Conservation (phyloP, 1,139 yeast genomes). For the Taphrina flavorubra region DNA sequence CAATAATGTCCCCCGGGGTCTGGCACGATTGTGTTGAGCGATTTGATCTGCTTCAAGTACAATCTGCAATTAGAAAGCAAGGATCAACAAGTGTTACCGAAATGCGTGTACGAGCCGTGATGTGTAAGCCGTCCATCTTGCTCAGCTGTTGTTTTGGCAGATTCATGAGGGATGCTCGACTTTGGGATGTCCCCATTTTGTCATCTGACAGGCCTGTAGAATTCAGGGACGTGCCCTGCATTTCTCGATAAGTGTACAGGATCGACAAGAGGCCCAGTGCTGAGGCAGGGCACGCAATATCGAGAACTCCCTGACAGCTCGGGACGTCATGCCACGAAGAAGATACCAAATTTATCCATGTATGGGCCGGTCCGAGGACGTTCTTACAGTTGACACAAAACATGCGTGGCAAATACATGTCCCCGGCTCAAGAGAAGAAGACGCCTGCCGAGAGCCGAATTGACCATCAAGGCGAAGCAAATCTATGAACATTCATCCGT, state of each 20-base stretch:
- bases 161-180: background rate
- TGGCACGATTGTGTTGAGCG: background rate
- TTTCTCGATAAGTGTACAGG: too few relatives aligned
- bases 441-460: too few relatives aligned
- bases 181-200: background rate
- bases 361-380: too few relatives aligned
- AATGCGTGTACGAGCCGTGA: background rate
- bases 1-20: too few relatives aligned
- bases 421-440: too few relatives aligned
- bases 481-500: too few relatives aligned
- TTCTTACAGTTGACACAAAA: too few relatives aligned
- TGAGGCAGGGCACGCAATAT: too few relatives aligned
- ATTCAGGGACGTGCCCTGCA: background rate
- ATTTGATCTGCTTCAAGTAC: background rate
- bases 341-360: background rate
- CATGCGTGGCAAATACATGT: too few relatives aligned
- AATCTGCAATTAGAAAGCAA: background rate
- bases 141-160: background rate
- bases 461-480: too few relatives aligned
- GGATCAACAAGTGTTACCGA: background rate
- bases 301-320: slow-evolving; percentile 4
- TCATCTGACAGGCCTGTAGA: slow-evolving; percentile 11
- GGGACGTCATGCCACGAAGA: background rate
- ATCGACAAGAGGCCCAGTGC: too few relatives aligned
- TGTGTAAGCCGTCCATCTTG: background rate